Base-by-base conservation (phyloP, 441 rosid species). In the Pelargonium australe region DNA sequence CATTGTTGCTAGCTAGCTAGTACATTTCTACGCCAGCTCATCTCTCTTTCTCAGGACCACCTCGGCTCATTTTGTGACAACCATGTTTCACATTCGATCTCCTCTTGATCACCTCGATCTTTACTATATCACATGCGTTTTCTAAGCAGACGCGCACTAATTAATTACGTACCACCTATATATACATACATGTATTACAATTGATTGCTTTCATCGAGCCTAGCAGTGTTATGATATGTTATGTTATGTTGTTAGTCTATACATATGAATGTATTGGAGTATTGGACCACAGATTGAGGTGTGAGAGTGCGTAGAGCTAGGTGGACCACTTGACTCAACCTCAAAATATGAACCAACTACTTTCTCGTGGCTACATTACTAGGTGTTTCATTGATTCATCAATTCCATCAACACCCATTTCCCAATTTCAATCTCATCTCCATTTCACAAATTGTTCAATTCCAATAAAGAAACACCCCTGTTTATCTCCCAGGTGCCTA, bases 41-140 rank as follows among this genome's bases (percentile, higher is more conserved):
- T 2, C 9, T 7, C 44, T 9, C 43, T 25, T 8, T 25, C 43
- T 8, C 14, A 67, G 83, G 87, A 82, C 87, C 81, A 80, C 85
- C 11, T 3, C 25, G 14, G 9, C 7, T 40, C 2, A 37, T 44
- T 8, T 44, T 2, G 49, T 61, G 34, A 23, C 63, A 58, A 58
- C 63, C 77, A 68, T 71, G 82, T 77, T 62, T 82, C 78, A 60
- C 68, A 51, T 73, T 69, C 28, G 2, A 25, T 25, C 74, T 66
- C 70, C 74, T 62, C 49, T 20, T 20, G 23, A 20, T 20, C 23
- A n/a, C n/a, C n/a, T n/a, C n/a, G n/a, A n/a, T n/a, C n/a, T 20
- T 20, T 20, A 20, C 41, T 6, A 1, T 37, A 37, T 37, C 41
- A 8, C 44, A 41, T 41, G 37, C 4, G 44, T 41, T 41, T 41